Conservation (phyloP, 305 asterid genomes). For the Fraxinus floribunda region DNA sequence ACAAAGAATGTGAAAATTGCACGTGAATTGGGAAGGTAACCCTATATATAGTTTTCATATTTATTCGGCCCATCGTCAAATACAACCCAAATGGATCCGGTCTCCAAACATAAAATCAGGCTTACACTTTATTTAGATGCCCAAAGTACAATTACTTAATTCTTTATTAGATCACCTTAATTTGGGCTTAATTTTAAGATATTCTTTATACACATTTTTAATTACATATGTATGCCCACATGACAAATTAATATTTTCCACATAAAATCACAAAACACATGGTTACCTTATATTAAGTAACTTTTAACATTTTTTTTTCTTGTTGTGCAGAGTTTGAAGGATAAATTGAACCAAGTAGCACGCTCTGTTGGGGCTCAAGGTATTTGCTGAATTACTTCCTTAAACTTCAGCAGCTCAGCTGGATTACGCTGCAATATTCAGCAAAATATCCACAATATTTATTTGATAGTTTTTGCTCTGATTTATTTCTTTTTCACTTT, state of each 20-base stretch:
- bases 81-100: neutral
- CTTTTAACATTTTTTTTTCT: constrained; percentile 24
- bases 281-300: constrained; percentile 2
- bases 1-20: neutral
- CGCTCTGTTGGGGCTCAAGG: constrained; percentile 64
- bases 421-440: neutral
- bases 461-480: constrained; percentile 9
- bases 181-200: neutral
- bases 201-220: too few species aligned
- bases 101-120: neutral
- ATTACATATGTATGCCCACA: neutral
- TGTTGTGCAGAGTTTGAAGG: constrained; percentile 64
- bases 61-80: neutral
- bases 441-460: neutral
- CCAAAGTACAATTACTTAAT: neutral
- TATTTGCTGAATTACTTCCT: constrained; percentile 28
- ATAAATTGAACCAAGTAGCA: constrained; percentile 70
- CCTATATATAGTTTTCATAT: neutral
- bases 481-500: constrained; percentile 9
- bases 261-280: neutral
- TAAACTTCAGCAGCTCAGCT: constrained; percentile 13
- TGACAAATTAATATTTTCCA: neutral
- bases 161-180: too few species aligned
- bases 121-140: neutral
- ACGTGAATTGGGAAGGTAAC: neutral